Evolutionary conservation across 1,139 yeast species (phyloP), one percentile per base, ranked within the genome.

Genomic region (Lodderomyces elongisporus): DNA sequence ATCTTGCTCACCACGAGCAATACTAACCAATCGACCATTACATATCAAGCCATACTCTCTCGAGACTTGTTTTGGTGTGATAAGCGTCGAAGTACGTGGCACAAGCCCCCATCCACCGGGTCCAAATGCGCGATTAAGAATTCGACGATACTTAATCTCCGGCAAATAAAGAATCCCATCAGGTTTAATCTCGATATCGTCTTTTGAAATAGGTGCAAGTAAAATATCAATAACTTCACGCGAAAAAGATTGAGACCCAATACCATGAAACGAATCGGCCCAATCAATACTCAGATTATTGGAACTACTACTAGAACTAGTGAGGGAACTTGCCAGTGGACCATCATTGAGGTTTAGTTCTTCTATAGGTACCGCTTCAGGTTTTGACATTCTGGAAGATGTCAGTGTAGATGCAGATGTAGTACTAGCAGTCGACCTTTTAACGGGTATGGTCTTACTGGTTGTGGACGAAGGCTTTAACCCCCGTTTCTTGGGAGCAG

Each of bases 91-190:
- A 0, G 95, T 82, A 37, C 98, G 66, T 7, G 98, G 97, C 0
- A 94, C 96, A 38, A 91, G 66, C 0, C 98, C 98, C 98, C 98
- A 91, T 1, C 95, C 97, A 16, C 98, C 98, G 2, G 98, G 96
- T 2, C 98, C 98, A 65, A 91, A 89, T 0, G 97, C 94, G 25
- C 71, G 70, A 58, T 89, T 89, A 46, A 91, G 61, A 22, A 88
- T 82, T 31, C 98, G 73, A 42, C 98, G 75, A 54, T 91, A 91
- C 54, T 89, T 88, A 58, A 91, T 91, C 57, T 91, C 98, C 0
- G 98, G 98, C 33, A 91, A 64, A 49, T 87, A 91, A 10, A 91
- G 59, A 34, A 91, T 65, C 13, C 98, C 97, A 55, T 91, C 98
- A 0, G 98, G 97, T 42, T 91, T 91, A 44, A 91, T 83, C 55